Percentiles rank a stretch among this genome's conserved stretches.
These are phyloP conservation scores for Trifolium repens DNA, from an alignment of 306 rosid genomes.

Conservation along the genomic window DNA sequence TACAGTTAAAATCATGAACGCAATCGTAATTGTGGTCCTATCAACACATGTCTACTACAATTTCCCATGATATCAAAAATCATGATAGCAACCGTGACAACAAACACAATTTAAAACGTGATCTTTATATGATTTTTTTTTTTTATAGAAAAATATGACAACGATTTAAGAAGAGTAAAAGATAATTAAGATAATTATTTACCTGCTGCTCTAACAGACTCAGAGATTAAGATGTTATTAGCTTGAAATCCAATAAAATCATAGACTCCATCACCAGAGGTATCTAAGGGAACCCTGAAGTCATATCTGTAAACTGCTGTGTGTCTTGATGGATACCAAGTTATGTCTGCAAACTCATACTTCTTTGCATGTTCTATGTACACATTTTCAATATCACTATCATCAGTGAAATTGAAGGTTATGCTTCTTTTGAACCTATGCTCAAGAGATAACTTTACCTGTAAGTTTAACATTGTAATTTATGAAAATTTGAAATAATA, in stretches of 20 bases:
- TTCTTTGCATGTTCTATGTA: constrained; percentile 60
- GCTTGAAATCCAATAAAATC: constrained; percentile 80
- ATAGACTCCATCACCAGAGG: constrained; percentile 56
- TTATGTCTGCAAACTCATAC: constrained; percentile 73
- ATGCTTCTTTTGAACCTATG: constrained; percentile 72
- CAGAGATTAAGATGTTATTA: constrained; percentile 51
- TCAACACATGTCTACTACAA: not conserved
- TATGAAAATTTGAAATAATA: not conserved
- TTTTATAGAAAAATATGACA: not conserved
- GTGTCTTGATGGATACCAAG: constrained; percentile 76
- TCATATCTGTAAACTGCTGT: constrained; percentile 72
- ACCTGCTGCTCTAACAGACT: constrained; percentile 66
- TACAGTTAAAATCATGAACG: not conserved
- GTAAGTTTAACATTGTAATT: not conserved
- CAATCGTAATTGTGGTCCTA: not conserved
- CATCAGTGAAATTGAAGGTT: constrained; percentile 57
- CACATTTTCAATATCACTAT: constrained; percentile 50
- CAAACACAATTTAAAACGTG: not conserved
- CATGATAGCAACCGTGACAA: not conserved
- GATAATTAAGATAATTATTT: not conserved
- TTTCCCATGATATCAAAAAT: not conserved
- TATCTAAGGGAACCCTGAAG: constrained; percentile 56
- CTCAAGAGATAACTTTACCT: constrained; percentile 73
- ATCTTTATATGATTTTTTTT: not conserved
- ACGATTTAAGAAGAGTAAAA: not conserved